Base-by-base conservation (phyloP, 352 stramenopile species). In the Globisporangium rhizosaccharum region DNA sequence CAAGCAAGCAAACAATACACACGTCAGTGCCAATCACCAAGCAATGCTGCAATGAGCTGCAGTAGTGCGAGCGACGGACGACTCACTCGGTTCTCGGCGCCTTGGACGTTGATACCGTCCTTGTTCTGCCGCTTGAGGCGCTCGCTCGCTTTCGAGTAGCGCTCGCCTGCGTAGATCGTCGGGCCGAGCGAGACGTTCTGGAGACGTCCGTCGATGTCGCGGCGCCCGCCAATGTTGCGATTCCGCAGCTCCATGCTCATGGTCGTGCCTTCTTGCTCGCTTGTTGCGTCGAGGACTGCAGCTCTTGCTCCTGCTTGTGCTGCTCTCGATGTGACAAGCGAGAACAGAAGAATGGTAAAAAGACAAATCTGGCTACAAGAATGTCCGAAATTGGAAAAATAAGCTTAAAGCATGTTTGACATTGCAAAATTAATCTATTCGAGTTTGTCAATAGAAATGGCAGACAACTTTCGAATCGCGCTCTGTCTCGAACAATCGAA, bases 121-220 rank as follows among this genome's bases (percentile, higher is more conserved):
- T 75, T 78, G 49, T 88, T 65, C 66, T 85, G 78, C n/a, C 84
- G 84, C 67, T 88, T 88, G 15, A 91, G 61, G 1, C 84, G 77
- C 72, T 93, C 84, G 55, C 77, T 89, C 73, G 88, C 85, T 70
- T 93, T 93, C 53, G 74, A 78, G 67, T 89, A 93, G 56, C 84
- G 79, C 68, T 91, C 84, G 56, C 84, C 84, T 3, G 69, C 82
- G 66, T 93, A 93, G 55, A 93, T 83, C 28, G 81, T 87, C n/a
- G 84, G 84, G 0, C 84, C 84, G 1, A 93, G 68, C 20, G 71
- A 55, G 33, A 93, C 81, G 53, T 92, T 72, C 5, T 72, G 54
- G 30, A 75, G 62, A 18, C 61, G 57, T 10, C 65, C 51, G n/a
- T 62, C 59, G 17, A 70, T 62, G 58, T 78, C 80, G 2, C 66